Evolutionary conservation across 139 green algal genomes (phyloP).

Genomic region (Chlorella sp.): DNA sequence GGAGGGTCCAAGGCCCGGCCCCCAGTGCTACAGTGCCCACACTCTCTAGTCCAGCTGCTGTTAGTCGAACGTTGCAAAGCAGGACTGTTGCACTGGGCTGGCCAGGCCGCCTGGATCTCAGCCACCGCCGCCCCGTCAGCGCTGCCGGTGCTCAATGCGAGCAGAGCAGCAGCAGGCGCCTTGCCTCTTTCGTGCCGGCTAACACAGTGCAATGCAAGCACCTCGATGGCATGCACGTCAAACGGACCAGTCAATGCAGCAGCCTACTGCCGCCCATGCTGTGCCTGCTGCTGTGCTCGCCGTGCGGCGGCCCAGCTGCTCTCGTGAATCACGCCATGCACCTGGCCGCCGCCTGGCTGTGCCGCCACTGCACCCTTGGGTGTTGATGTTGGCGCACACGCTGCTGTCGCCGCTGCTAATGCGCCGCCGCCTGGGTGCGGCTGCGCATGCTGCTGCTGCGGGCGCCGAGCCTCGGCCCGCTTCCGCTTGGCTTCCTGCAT

Average conservation of each 20-base stretch:
- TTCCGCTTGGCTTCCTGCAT: not conserved
- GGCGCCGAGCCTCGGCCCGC: not conserved
- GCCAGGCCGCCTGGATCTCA: too few relatives aligned
- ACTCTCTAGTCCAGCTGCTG: too few relatives aligned
- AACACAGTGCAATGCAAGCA: too few relatives aligned
- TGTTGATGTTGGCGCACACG: not conserved
- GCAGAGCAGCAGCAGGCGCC: too few relatives aligned
- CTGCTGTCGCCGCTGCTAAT: slow-evolving; percentile 8
- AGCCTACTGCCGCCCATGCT: not conserved
- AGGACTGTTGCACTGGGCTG: too few relatives aligned
- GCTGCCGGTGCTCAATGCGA: too few relatives aligned
- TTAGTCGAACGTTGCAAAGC: too few relatives aligned
- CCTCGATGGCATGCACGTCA: too few relatives aligned
- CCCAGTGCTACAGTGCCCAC: too few relatives aligned
- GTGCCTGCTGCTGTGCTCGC: slow-evolving; percentile 20
- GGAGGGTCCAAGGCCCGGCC: too few relatives aligned
- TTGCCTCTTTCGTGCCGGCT: too few relatives aligned
- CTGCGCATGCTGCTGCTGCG: not conserved
- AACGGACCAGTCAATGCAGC: not conserved
- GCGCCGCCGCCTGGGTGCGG: not conserved
- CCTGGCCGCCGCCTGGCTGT: not conserved
- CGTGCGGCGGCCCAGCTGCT: slow-evolving; percentile 45
- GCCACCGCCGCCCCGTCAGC: too few relatives aligned
- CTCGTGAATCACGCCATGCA: slow-evolving; percentile 51
- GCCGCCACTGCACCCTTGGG: not conserved